Evolutionary conservation across 768 basidiomycete species (phyloP).

Genomic region (Lentinula lateritia): DNA sequence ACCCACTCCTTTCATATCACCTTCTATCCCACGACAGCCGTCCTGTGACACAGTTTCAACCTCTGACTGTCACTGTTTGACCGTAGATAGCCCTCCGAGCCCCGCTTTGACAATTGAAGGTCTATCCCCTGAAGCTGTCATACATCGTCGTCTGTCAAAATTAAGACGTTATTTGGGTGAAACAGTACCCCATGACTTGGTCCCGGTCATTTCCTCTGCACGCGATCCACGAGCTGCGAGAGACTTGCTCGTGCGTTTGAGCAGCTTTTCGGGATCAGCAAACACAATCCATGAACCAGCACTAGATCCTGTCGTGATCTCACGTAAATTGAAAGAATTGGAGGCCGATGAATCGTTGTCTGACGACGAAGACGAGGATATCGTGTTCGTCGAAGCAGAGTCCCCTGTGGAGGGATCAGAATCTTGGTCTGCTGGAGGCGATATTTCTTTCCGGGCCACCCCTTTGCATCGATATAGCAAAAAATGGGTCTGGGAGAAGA

Average conservation of each 20-base stretch:
- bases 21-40: constrained; percentile 3
- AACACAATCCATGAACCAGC: not conserved
- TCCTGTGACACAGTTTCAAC: constrained; percentile 6
- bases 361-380: not conserved
- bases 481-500: constrained; percentile 36
- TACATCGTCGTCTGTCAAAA: constrained; percentile 22
- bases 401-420: not conserved
- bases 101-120: not conserved
- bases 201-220: constrained; percentile 7
- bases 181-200: constrained; percentile 19
- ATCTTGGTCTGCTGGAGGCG: not conserved
- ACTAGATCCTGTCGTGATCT: not conserved
- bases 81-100: not conserved
- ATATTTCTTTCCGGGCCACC: not conserved
- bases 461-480: constrained; percentile 18
- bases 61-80: not conserved
- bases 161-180: constrained; percentile 28
- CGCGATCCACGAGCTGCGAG: not conserved
- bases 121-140: constrained; percentile 20
- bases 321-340: not conserved
- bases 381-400: not conserved
- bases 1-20: constrained; percentile 5
- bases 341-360: not conserved
- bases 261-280: not conserved
- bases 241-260: not conserved